phyloP scores from a whole-genome alignment of 768 basidiomycete species.

The Trametes punicea region DNA sequence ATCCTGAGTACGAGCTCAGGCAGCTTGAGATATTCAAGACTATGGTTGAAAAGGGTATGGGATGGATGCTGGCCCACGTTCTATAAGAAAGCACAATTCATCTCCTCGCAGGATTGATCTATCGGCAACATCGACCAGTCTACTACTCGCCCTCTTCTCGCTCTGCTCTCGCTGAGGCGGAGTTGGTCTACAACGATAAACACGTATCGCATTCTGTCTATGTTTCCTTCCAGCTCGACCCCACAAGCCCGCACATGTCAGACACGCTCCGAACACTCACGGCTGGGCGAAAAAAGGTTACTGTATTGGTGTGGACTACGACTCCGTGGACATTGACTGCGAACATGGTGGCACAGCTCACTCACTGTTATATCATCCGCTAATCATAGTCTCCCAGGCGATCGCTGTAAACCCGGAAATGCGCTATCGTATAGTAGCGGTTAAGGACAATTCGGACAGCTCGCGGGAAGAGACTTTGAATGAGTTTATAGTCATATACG shows the following conservation, averaged over 20 bases:
- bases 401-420: conserved; percentile 81
- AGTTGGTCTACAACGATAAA: conserved; percentile 85
- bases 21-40: conserved; percentile 81
- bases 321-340: conserved; percentile 97
- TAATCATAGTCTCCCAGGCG: conserved; percentile 47
- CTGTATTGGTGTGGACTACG: conserved; percentile 90
- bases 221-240: conserved; percentile 69
- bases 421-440: conserved; percentile 34
- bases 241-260: conserved; percentile 20
- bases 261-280: conserved; percentile 33
- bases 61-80: not conserved
- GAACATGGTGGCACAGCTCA: conserved; percentile 70
- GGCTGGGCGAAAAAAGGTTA: conserved; percentile 34
- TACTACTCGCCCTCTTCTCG: conserved; percentile 94
- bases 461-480: conserved; percentile 18
- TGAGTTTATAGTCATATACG: conserved; percentile 42
- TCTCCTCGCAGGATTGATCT: conserved; percentile 65
- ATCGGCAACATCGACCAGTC: conserved; percentile 83
- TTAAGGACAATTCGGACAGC: not conserved
- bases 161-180: conserved; percentile 93
- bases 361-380: not conserved
- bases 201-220: conserved; percentile 88
- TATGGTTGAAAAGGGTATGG: conserved; percentile 81
- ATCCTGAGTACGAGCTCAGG: conserved; percentile 82
- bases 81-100: not conserved